Base-by-base conservation (phyloP, 1,284 basidiomycete genomes). In the Xerocomus nothofagi region DNA sequence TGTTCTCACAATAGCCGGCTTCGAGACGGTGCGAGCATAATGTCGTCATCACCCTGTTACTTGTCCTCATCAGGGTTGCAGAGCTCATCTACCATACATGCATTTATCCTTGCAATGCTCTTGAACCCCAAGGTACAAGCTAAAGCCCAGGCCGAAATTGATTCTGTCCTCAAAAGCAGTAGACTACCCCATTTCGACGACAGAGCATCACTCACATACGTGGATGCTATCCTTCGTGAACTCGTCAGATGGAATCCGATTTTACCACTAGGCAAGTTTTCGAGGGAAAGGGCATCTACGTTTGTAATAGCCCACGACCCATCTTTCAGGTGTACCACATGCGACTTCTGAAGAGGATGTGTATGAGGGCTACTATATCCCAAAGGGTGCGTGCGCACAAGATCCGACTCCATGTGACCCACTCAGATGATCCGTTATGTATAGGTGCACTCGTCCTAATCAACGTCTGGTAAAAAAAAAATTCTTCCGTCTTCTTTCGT, bases 31-130 rank as follows among this genome's bases (percentile, higher is more conserved):
- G 33, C 2, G 64, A 34, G 14, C 18, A 7, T n/a, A 3, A 32
- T 27, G 29, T 42, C 33, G 4, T 44, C n/a, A 44, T 39, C 37
- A 15, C 18, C 15, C 8, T 21, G 21, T 18, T 12, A 0, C 17
- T 15, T 11, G 27, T 47, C n/a, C 20, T 53, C 37, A 45, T 18
- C 31, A 7, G n/a, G 6, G 3, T 6, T 37, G 10, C 34, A 67
- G 61, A 67, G 53, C 7, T 55, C 60, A 27, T 67, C 69, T 12
- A 58, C 57, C 0, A 39, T 68, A 14, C 61, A 57, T 42, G 38
- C 50, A 4, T 70, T 69, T 30, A 50, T 71, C 40, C 57, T 74
- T 32, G 73, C 72, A 1, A 71, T 74, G 71, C 45, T 72, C 2
- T 60, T 68, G 31, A 63, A 68, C 47, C 73, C 72, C 2, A 63